phyloP scores from a whole-genome alignment of 2,329 filamentous ascomycete genomes.

The Capronia coronata region DNA sequence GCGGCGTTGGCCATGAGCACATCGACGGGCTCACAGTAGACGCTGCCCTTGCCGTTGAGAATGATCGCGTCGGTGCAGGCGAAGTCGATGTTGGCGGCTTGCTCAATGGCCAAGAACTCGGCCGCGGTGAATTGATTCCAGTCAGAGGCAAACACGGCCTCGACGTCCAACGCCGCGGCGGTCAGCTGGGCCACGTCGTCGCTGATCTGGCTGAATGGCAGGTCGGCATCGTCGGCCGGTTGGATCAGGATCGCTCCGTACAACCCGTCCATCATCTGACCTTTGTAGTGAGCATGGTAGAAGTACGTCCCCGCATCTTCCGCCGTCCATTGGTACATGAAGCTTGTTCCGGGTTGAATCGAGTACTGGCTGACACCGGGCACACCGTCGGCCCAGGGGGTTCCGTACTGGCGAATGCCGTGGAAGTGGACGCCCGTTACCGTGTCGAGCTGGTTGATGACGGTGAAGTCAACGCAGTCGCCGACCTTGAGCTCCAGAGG shows the following conservation, averaged over 20 bases:
- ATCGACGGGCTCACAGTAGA: conserved; percentile 45
- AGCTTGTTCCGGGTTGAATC: conserved; percentile 56
- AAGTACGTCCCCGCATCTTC: conserved; percentile 52
- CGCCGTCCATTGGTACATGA: conserved; percentile 53
- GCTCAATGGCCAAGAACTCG: conserved; percentile 34
- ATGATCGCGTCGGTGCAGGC: conserved; percentile 56
- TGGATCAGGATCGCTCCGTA: conserved; percentile 60
- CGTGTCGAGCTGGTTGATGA: conserved; percentile 62
- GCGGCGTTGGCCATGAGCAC: conserved; percentile 40
- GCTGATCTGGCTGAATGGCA: conserved; percentile 49
- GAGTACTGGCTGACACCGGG: conserved; percentile 61
- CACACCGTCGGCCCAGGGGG: conserved; percentile 67
- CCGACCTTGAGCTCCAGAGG: conserved; percentile 67
- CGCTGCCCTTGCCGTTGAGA: conserved; percentile 56
- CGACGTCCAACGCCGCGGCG: conserved; percentile 43
- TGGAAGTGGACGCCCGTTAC: conserved; percentile 68
- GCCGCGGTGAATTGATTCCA: conserved; percentile 51
- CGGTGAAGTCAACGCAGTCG: conserved; percentile 62
- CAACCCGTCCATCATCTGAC: conserved; percentile 62
- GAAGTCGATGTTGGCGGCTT: conserved; percentile 36
- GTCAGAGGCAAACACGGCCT: conserved; percentile 51
- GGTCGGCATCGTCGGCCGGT: conserved; percentile 32
- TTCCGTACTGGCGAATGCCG: conserved; percentile 69
- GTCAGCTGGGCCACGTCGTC: conserved; percentile 39
- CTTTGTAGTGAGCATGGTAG: conserved; percentile 63